Base-by-base conservation (phyloP, 1,139 yeast species). In the Magnusiomyces tetraspermus region DNA sequence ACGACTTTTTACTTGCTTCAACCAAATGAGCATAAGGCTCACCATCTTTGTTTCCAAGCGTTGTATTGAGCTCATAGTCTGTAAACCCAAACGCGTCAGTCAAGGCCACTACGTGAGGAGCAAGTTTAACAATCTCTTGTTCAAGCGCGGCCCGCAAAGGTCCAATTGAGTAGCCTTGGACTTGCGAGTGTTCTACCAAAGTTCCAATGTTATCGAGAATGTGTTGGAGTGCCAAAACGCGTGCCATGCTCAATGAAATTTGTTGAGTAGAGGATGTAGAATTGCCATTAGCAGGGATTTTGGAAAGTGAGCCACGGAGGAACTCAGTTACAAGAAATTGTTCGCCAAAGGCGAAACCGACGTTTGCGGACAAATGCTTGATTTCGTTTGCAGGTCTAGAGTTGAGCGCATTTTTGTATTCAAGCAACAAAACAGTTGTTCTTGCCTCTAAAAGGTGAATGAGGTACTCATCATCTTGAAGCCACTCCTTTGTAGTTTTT, bases 221-320 rank as follows among this genome's bases (percentile, higher is more conserved):
- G 11, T 22, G 17, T 15, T 30, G 22, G 10, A 30, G 24, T 5
- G 48, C 26, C 11, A 31, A 17, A 15, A 80, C 70, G 5, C 73
- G 67, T 44, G 81, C 68, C 33, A 82, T 75, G 43, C 75, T 76
- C 60, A 83, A 82, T 63, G 82, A 73, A 69, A 83, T 83, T 53
- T 76, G 75, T 58, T 85, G 83, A 17, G 42, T 36, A 15, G n/a
- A 10, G n/a, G 28, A 26, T 21, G 17, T 19, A 21, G 22, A 10
- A 28, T 28, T 28, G 33, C n/a, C n/a, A n/a, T n/a, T n/a, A 28
- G 40, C 41, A n/a, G 23, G 4, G 10, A 26, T 23, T 10, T 26
- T 26, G 17, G 17, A 15, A 11, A 30, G 31, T 21, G 48, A 24
- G 8, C 48, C 48, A 3, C 23, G 21, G 15, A 38, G 33, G 28